A percentile compares a stretch with the other conserved stretches of the same genome.
These are phyloP conservation scores for Pistacia integerrima DNA, from an alignment of 345 rosid species.

Conservation along the genomic window DNA sequence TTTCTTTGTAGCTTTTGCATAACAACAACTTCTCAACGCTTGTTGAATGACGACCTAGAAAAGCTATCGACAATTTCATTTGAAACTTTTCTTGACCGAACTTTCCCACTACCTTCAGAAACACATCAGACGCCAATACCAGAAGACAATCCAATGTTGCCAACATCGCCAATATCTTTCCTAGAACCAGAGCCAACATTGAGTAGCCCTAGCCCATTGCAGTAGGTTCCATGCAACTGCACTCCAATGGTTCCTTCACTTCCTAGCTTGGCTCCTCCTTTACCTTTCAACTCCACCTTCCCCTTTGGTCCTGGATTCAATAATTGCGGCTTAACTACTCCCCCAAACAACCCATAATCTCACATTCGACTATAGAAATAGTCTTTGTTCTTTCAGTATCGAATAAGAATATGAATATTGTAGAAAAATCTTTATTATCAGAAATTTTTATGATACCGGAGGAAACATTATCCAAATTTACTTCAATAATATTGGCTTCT, in stretches of 20 bases:
- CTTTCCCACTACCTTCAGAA: not conserved
- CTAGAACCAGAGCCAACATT: not conserved
- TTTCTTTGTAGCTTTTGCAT: not conserved
- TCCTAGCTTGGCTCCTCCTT: conserved; percentile 2
- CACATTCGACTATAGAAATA: no score
- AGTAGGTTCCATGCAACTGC: not conserved
- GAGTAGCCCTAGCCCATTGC: not conserved
- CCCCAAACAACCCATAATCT: no score
- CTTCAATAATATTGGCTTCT: no score
- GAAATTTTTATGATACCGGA: no score
- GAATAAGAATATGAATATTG: no score
- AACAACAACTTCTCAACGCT: not conserved
- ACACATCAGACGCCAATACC: not conserved
- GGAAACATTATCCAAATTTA: no score
- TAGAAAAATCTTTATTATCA: no score
- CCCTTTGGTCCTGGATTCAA: not conserved
- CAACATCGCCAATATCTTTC: not conserved
- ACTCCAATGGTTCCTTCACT: not conserved
- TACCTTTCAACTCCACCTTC: not conserved
- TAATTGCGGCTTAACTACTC: not conserved
- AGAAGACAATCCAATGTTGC: not conserved
- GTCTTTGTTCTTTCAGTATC: no score
- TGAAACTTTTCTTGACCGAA: not conserved
- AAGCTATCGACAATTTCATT: not conserved
- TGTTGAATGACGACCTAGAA: not conserved